Conservation (phyloP, 1,284 basidiomycete genomes). For the Microbotryomycetes sp. region DNA sequence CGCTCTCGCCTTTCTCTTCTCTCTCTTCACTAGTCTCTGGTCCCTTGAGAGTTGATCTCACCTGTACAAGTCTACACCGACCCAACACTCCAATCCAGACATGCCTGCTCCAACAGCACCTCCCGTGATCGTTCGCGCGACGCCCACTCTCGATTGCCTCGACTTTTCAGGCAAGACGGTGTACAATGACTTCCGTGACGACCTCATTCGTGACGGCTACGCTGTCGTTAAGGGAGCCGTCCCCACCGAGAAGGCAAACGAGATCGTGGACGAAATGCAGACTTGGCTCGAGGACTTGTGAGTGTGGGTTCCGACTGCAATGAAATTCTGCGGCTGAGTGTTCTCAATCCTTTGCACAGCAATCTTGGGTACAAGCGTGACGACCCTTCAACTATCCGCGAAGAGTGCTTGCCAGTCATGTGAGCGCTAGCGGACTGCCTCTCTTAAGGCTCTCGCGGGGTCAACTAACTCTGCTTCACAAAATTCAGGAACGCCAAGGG, state of each 20-base stretch:
- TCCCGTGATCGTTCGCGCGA: slow-evolving; percentile 6
- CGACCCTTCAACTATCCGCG: slow-evolving; percentile 42
- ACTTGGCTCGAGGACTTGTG: slow-evolving; percentile 14
- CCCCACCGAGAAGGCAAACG: slow-evolving; percentile 35
- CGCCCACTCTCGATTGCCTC: slow-evolving; percentile 9
- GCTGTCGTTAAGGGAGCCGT: slow-evolving; percentile 42
- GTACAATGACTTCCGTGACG: slow-evolving; percentile 14
- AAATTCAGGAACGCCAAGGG: no score
- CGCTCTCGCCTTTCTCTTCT: no score
- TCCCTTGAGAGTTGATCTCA: no score
- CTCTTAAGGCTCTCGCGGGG: slow-evolving; percentile 7
- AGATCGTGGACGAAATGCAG: background rate
- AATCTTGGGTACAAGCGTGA: slow-evolving; percentile 42
- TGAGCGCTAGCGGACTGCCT: slow-evolving; percentile 18
- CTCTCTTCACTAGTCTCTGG: no score
- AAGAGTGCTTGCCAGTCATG: slow-evolving; percentile 39
- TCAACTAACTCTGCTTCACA: background rate
- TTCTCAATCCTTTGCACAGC: background rate
- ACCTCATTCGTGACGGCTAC: slow-evolving; percentile 33
- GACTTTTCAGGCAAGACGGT: slow-evolving; percentile 14
- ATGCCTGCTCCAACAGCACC: background rate
- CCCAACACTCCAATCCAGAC: no score
- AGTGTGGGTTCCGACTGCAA: background rate
- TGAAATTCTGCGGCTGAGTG: background rate
- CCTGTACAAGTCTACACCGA: no score